Evolutionary conservation across 2,329 filamentous ascomycete genomes (phyloP), one percentile per base, ranked within the genome.

Genomic region (Colletotrichum plurivorum): DNA sequence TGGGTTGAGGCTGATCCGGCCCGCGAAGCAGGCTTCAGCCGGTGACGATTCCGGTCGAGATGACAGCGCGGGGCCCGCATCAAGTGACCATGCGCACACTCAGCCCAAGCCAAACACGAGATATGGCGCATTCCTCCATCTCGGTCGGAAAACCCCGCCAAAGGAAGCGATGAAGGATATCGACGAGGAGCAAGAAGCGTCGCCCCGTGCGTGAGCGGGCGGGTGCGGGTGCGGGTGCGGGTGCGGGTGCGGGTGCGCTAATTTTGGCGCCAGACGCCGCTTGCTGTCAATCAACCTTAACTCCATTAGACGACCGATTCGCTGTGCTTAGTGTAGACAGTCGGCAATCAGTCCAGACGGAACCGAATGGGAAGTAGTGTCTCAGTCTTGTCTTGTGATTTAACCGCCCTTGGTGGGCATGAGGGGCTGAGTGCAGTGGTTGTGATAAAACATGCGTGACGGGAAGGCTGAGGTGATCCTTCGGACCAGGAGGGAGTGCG

Each of bases 361-460:
- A 25, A 20, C 20, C 51, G 27, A 58, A 39, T 22, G 25, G 48
- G 25, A 66, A 25, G 5, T 13, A 8, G n/a, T 60, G 55, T 48
- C 49, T 55, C 31, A 25, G 25, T 46, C 25, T 39, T 46, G 55
- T 20, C 41, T n/a, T 13, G 31, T 36, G 31, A 36, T 65, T 55
- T 60, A 61, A 56, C 56, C 69, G 67, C 69, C 57, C 53, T 41
- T 49, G 52, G 66, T 45, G 53, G 52, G 60, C 15, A 52, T 25
- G 49, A 39, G 67, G 63, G 63, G 70, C 70, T 67, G 67, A 67
- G 70, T 70, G 9, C 52, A 61, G 69, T 55, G 51, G 52, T 36
- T 20, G 60, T 63, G 64, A 60, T 65, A 60, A 13, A 49, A 63
- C 69, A 41, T 69, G 65, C 45, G 57, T 66, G 66, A 71, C 61